Evolutionary conservation across 768 basidiomycete species (phyloP).

Genomic region (Boletus barrowsii): DNA sequence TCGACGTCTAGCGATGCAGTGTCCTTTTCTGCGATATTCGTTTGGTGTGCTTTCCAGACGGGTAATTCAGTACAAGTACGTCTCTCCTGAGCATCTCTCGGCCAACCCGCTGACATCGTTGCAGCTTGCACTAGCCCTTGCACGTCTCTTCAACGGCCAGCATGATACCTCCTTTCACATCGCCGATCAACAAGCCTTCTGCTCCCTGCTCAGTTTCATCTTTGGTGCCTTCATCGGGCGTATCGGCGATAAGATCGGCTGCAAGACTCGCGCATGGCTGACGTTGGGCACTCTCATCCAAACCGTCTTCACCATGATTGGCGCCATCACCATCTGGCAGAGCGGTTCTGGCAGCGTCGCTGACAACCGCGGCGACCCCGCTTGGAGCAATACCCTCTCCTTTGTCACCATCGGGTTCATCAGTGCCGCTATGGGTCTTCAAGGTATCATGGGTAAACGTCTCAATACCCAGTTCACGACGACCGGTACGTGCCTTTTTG

Average conservation of each 20-base stretch:
- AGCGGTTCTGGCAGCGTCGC: conserved; percentile 56
- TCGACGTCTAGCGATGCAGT: conserved; percentile 52
- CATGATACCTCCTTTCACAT: conserved; percentile 66
- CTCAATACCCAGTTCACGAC: conserved; percentile 78
- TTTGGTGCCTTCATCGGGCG: conserved; percentile 75
- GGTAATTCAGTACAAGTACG: conserved; percentile 68
- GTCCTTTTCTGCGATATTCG: conserved; percentile 74
- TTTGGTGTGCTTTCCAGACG: conserved; percentile 87
- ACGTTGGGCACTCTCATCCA: conserved; percentile 68
- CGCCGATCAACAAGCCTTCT: conserved; percentile 81
- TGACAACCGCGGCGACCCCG: conserved; percentile 52
- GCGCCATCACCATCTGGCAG: conserved; percentile 69
- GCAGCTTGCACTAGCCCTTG: conserved; percentile 76
- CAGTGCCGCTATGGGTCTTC: conserved; percentile 73
- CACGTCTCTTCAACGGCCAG: conserved; percentile 64
- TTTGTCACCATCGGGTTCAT: conserved; percentile 77
- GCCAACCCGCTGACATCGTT: neutral
- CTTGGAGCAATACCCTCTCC: conserved; percentile 66
- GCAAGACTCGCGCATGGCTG: conserved; percentile 74
- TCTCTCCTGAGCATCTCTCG: neutral
- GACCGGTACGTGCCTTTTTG: conserved; percentile 51
- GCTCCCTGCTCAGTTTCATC: conserved; percentile 76
- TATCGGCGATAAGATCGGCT: conserved; percentile 78
- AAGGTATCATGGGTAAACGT: conserved; percentile 83
- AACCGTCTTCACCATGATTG: conserved; percentile 71